Evolutionary conservation across 2,329 filamentous ascomycete species (phyloP), one percentile per base, ranked within the genome.

Genomic region (Fusarium sp.): DNA sequence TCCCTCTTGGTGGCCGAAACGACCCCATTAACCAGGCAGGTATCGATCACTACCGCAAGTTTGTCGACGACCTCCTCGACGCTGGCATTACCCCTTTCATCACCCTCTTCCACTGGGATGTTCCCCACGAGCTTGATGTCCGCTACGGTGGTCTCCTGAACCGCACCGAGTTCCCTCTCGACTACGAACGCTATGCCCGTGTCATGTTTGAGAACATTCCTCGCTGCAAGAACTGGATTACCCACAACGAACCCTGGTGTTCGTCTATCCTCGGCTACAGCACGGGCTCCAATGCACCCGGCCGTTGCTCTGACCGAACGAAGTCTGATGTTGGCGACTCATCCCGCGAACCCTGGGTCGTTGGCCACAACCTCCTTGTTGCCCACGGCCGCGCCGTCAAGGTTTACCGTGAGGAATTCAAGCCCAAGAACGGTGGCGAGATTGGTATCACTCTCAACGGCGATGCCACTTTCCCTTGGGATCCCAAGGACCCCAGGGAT

Each of bases 371-470:
- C 81, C 84, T 97, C 67, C 87, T 97, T 40, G 84, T 97, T 63
- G 94, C 94, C 20, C 95, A 97, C 80, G 95, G 91, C 7, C 87
- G 91, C 33, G 94, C 93, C 2, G 94, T 97, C 66, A 95, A 95
- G 86, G 89, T 91, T 15, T 97, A 96, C 84, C 90, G 94, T 61
- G 92, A 94, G 17, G 93, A 97, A 66, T 97, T 95, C 86, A 94
- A 96, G 85, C 82, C 87, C 20, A 89, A 86, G 68, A 85, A 92
- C 78, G 90, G 90, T 58, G 94, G 94, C 47, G 88, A 95, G 82
- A 97, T 97, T 79, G 95, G 93, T 50, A 97, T 97, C 81, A 97
- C 94, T 20, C 88, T 97, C 68, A 97, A 97, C 81, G 95, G 94
- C 70, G 94, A 97, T 81, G 94, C 90, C 86, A 90, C 90, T 22